These are phyloP conservation scores for Trichoderma reesei DNA, from an alignment of 495 filamentous ascomycete species.

Conservation along the genomic window DNA sequence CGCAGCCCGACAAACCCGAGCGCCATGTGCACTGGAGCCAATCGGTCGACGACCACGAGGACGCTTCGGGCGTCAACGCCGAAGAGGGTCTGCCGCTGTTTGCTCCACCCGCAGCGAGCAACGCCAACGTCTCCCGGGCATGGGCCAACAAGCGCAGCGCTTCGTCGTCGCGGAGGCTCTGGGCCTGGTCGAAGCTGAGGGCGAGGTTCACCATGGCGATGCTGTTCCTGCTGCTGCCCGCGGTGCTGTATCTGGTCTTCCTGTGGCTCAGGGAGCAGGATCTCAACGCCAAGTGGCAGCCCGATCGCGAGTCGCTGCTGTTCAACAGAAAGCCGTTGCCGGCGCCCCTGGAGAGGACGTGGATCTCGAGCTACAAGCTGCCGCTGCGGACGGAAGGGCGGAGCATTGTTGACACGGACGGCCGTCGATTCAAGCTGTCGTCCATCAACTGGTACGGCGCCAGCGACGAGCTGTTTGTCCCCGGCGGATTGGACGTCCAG, in stretches of 20 bases:
- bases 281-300: conserved; percentile 31
- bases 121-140: neutral
- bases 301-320: conserved; percentile 26
- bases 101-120: neutral
- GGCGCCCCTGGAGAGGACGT: conserved; percentile 27
- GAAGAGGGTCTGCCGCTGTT: neutral
- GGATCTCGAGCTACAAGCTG: conserved; percentile 33
- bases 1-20: neutral
- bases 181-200: neutral
- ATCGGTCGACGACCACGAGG: neutral
- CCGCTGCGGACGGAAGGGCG: conserved; percentile 45
- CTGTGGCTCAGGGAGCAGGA: conserved; percentile 30
- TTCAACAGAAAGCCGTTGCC: conserved; percentile 34
- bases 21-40: conserved; percentile 1
- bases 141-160: neutral
- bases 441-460: conserved; percentile 57
- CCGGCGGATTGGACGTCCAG: conserved; percentile 46
- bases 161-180: neutral
- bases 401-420: conserved; percentile 44
- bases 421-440: conserved; percentile 43
- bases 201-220: neutral
- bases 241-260: conserved; percentile 22
- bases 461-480: conserved; percentile 50
- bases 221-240: conserved; percentile 24
- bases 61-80: neutral